Percentiles rank a stretch among this genome's conserved stretches.
Evolutionary conservation across 352 stramenopile species (phyloP).

Genomic region (Phytophthora capsici): DNA sequence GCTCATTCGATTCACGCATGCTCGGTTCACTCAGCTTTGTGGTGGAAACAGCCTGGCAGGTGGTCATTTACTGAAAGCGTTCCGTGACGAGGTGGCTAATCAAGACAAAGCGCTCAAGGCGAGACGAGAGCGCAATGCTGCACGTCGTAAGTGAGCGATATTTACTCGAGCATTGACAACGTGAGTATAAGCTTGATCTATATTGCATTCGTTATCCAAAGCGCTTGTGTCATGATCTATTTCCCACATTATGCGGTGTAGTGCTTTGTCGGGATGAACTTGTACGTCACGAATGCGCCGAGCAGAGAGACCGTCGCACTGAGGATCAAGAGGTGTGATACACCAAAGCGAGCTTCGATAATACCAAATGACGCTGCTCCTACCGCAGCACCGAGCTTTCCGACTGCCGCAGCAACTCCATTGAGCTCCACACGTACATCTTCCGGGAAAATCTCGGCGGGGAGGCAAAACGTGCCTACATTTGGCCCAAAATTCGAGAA

Average conservation of each 20-base stretch:
- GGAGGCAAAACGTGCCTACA: conserved; percentile 86
- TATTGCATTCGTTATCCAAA: conserved; percentile 12
- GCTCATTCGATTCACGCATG: conserved; percentile 63
- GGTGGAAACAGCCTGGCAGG: conserved; percentile 63
- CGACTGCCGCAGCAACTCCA: conserved; percentile 73
- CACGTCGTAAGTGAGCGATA: conserved; percentile 28
- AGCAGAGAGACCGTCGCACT: conserved; percentile 67
- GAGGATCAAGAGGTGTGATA: conserved; percentile 63
- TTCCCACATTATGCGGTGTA: conserved; percentile 26
- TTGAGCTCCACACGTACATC: conserved; percentile 83
- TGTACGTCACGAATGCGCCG: conserved; percentile 65
- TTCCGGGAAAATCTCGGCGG: conserved; percentile 77
- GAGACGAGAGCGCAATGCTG: conserved; percentile 52
- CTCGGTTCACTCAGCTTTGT: conserved; percentile 74
- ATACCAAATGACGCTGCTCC: conserved; percentile 69
- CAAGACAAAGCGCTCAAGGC: conserved; percentile 66
- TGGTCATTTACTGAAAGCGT: conserved; percentile 61
- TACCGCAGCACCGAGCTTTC: conserved; percentile 78
- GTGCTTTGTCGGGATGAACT: conserved; percentile 63
- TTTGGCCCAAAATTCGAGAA: conserved; percentile 92
- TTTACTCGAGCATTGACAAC: too few species aligned
- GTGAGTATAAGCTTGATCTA: conserved; percentile 23
- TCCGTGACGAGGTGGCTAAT: conserved; percentile 59
- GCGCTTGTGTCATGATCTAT: conserved; percentile 18
- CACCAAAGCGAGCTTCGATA: conserved; percentile 63